phyloP scores from a whole-genome alignment of 257 asterid genomes.

The Solanum rostratum region DNA sequence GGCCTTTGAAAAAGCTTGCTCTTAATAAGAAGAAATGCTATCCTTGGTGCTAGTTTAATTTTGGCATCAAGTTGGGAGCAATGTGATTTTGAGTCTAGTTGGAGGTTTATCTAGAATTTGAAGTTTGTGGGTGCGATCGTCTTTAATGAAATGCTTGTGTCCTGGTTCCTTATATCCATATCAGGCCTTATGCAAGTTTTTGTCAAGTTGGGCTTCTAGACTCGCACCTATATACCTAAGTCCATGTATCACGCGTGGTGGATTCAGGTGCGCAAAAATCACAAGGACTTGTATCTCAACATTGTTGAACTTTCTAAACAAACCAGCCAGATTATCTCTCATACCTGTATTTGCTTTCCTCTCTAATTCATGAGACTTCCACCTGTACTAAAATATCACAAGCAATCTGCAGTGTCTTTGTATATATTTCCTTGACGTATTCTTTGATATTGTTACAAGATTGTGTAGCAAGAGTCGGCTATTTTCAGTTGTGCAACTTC shows the following conservation, averaged over 20 bases:
- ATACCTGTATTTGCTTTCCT: background rate
- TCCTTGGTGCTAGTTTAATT: background rate
- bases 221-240: background rate
- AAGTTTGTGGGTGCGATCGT: background rate
- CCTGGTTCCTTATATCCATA: background rate
- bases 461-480: background rate
- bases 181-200: background rate
- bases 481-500: background rate
- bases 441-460: background rate
- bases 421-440: background rate
- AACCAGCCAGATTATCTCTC: background rate
- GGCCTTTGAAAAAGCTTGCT: background rate
- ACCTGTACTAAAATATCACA: background rate
- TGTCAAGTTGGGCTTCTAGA: background rate
- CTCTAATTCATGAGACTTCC: background rate
- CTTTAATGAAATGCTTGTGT: background rate
- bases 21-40: background rate
- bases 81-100: background rate
- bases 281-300: background rate
- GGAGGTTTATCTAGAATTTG: background rate
- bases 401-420: background rate
- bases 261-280: background rate
- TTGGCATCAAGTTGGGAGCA: background rate
- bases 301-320: background rate
- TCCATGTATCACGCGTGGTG: too few species aligned